A percentile compares a stretch with the other conserved stretches of the same genome.
Conservation (phyloP, 495 filamentous ascomycete genomes). For the Rusavskia elegans region DNA sequence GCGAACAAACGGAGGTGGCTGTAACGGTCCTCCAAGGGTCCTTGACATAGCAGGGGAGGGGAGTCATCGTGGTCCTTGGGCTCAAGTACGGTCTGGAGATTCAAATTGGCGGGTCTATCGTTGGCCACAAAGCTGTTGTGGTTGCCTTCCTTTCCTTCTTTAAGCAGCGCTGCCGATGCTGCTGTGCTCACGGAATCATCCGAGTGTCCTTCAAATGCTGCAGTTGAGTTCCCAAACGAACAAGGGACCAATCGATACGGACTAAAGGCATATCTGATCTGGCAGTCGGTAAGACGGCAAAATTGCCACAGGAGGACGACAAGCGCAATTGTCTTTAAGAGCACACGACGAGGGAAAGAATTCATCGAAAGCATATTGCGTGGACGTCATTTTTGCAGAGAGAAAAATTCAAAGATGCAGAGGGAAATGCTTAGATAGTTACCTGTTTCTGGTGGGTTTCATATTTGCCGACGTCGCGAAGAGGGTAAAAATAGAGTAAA, state of each 20-base stretch:
- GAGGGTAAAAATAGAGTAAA: too few relatives aligned
- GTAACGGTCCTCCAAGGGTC: background rate
- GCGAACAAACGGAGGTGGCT: background rate
- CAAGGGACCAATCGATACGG: background rate
- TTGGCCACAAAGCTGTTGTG: background rate
- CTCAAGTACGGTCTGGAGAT: background rate
- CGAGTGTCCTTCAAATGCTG: background rate
- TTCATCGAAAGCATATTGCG: too few relatives aligned
- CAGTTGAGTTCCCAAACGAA: background rate
- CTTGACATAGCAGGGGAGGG: background rate
- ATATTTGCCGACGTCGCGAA: too few relatives aligned
- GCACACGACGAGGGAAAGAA: background rate
- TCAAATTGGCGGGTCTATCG: background rate
- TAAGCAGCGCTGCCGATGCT: background rate
- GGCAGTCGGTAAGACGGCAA: background rate
- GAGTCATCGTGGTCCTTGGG: background rate
- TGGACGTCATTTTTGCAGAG: too few relatives aligned
- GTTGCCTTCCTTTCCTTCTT: background rate
- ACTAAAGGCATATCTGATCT: background rate
- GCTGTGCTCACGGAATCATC: background rate
- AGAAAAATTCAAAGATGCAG: too few relatives aligned
- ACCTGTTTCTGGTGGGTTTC: too few relatives aligned
- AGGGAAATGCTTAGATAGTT: too few relatives aligned
- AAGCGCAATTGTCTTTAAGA: background rate
- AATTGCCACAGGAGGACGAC: background rate